Conservation (phyloP, 2,329 filamentous ascomycete genomes). For the Beauveria australis region DNA sequence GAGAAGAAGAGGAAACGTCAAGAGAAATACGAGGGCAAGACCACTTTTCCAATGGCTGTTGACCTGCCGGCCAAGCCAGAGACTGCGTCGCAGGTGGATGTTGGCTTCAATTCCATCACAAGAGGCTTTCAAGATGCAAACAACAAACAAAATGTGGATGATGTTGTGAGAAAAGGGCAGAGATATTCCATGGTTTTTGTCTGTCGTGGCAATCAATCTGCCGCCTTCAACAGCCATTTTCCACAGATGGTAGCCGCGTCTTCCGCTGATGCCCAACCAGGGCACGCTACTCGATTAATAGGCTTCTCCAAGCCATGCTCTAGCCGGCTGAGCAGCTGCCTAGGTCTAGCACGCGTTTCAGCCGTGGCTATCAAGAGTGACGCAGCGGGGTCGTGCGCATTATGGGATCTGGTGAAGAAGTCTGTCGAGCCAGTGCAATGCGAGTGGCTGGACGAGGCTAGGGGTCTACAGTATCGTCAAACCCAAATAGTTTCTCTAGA, state of each 20-base stretch:
- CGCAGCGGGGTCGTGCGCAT: constrained; percentile 47
- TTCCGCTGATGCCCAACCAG: constrained; percentile 31
- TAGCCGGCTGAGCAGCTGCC: constrained; percentile 43
- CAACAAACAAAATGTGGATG: neutral
- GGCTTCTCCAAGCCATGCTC: constrained; percentile 54
- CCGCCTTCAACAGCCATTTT: constrained; percentile 52
- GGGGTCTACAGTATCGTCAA: constrained; percentile 19
- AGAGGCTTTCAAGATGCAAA: constrained; percentile 40
- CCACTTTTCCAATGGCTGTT: constrained; percentile 13
- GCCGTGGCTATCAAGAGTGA: constrained; percentile 50
- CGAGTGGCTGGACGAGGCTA: constrained; percentile 38
- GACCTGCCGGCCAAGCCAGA: constrained; percentile 34
- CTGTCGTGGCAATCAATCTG: constrained; percentile 46
- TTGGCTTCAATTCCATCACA: constrained; percentile 58
- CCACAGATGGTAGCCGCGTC: constrained; percentile 46
- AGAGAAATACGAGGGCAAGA: constrained; percentile 18
- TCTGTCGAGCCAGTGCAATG: constrained; percentile 44
- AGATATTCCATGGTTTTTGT: constrained; percentile 50
- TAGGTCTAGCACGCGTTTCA: constrained; percentile 57
- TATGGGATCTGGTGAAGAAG: constrained; percentile 48
- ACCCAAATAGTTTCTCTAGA: constrained; percentile 29
- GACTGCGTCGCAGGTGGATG: constrained; percentile 48
- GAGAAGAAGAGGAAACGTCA: constrained; percentile 43
- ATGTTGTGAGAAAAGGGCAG: neutral
- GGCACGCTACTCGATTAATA: constrained; percentile 46